Conservation (phyloP, 2,329 filamentous ascomycete species). For the Calycina herbarum region DNA sequence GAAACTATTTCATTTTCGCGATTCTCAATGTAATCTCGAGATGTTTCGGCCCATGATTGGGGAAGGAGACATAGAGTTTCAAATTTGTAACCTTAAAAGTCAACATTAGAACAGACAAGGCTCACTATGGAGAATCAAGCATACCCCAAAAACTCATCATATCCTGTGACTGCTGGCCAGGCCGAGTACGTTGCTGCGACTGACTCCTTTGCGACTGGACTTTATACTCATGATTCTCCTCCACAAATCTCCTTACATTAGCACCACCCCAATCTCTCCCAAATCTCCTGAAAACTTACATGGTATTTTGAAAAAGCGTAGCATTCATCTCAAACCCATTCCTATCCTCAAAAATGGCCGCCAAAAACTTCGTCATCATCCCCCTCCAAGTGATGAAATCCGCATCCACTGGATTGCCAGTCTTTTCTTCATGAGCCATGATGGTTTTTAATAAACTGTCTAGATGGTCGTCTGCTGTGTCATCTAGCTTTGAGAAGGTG, state of each 20-base stretch:
- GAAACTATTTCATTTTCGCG: constrained; percentile 72
- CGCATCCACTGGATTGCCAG: constrained; percentile 66
- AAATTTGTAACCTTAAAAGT: constrained; percentile 84
- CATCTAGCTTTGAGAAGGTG: constrained; percentile 79
- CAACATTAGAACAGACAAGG: constrained; percentile 7
- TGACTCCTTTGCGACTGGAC: constrained; percentile 61
- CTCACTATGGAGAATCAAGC: background rate
- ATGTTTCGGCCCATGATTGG: constrained; percentile 68
- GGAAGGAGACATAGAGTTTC: constrained; percentile 81
- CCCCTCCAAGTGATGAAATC: constrained; percentile 92
- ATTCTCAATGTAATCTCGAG: constrained; percentile 75
- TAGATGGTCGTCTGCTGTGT: constrained; percentile 81
- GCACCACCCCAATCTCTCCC: constrained; percentile 31
- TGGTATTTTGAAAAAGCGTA: constrained; percentile 62
- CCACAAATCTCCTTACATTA: constrained; percentile 70
- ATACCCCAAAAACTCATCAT: constrained; percentile 92
- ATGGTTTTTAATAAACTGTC: constrained; percentile 80
- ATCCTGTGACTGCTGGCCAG: constrained; percentile 64
- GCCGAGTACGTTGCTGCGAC: constrained; percentile 47
- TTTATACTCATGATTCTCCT: constrained; percentile 82
- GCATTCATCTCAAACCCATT: constrained; percentile 98
- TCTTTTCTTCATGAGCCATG: constrained; percentile 68
- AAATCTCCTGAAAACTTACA: background rate
- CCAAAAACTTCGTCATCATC: constrained; percentile 97
- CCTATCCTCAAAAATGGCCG: constrained; percentile 75